Evolutionary conservation across 768 basidiomycete species (phyloP).

Genomic region (Leccinum olivaceopallidum): DNA sequence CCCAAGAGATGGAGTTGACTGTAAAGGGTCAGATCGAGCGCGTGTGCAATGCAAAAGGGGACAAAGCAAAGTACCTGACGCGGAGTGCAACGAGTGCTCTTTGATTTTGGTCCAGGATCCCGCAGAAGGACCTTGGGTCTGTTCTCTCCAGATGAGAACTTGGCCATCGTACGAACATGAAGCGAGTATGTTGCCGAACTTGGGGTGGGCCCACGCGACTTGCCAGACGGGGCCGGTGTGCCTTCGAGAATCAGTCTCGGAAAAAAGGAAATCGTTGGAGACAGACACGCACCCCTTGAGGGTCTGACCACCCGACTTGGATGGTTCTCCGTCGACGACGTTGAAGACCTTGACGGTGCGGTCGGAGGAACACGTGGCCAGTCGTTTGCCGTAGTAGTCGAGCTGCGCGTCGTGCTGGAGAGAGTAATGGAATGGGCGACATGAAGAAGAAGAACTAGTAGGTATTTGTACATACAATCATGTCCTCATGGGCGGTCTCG

Average conservation of each 20-base stretch:
- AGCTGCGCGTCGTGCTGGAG: slow-evolving; percentile 93
- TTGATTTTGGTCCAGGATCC: slow-evolving; percentile 92
- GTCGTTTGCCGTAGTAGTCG: slow-evolving; percentile 95
- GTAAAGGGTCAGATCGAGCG: slow-evolving; percentile 1
- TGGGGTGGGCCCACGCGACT: slow-evolving; percentile 97
- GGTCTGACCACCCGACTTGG: slow-evolving; percentile 66
- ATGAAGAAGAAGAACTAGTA: background rate
- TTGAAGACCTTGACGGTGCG: slow-evolving; percentile 95
- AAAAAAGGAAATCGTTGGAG: background rate
- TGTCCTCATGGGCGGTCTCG: slow-evolving; percentile 97
- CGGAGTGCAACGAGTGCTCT: slow-evolving; percentile 92
- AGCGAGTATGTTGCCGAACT: slow-evolving; percentile 94
- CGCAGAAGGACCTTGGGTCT: slow-evolving; percentile 46
- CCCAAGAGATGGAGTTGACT: slow-evolving; percentile 99
- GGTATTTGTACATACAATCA: slow-evolving; percentile 67
- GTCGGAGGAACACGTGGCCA: slow-evolving; percentile 97
- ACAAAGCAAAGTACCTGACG: slow-evolving; percentile 69
- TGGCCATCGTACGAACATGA: slow-evolving; percentile 99
- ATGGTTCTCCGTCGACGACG: slow-evolving; percentile 84
- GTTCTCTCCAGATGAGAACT: slow-evolving; percentile 98
- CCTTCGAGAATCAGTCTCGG: slow-evolving; percentile 38
- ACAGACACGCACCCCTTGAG: slow-evolving; percentile 78
- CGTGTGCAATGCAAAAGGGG: background rate
- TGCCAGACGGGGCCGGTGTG: slow-evolving; percentile 99
- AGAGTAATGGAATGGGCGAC: background rate